A percentile compares a stretch with the other conserved stretches of the same genome.
These are phyloP conservation scores for Rosa multiflora DNA, from an alignment of 306 rosid species.

Conservation along the genomic window DNA sequence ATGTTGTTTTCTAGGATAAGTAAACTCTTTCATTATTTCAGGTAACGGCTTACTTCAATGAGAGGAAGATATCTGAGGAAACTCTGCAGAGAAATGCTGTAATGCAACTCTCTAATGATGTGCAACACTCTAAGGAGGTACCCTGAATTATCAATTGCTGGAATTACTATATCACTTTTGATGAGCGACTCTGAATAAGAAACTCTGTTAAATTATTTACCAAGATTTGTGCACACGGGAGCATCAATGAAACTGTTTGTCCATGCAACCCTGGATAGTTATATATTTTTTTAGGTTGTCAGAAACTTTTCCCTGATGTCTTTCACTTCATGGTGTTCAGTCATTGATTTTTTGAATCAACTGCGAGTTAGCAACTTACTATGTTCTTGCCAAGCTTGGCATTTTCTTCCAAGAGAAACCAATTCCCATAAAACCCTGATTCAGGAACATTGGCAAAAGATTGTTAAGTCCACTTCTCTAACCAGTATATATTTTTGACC, in stretches of 20 bases:
- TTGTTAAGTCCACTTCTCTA: not conserved
- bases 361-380: not conserved
- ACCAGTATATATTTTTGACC: not conserved
- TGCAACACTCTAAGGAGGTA: constrained; percentile 65
- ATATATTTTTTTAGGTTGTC: not conserved
- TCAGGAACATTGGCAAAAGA: not conserved
- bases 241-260: not conserved
- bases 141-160: constrained; percentile 7
- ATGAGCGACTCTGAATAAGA: not conserved
- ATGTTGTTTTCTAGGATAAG: not conserved
- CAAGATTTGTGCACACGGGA: not conserved
- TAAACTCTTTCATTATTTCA: constrained; percentile 32
- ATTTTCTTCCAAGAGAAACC: not conserved
- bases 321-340: not conserved
- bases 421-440: not conserved
- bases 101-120: constrained; percentile 48
- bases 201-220: not conserved
- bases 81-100: constrained; percentile 76
- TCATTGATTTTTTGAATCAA: not conserved
- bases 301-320: not conserved
- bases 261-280: not conserved
- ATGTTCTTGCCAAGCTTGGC: not conserved
- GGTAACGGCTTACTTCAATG: constrained; percentile 67
- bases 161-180: not conserved
- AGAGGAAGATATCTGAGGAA: constrained; percentile 71